Base-by-base conservation (phyloP, 306 rosid genomes). In the Dicorynia guianensis region DNA sequence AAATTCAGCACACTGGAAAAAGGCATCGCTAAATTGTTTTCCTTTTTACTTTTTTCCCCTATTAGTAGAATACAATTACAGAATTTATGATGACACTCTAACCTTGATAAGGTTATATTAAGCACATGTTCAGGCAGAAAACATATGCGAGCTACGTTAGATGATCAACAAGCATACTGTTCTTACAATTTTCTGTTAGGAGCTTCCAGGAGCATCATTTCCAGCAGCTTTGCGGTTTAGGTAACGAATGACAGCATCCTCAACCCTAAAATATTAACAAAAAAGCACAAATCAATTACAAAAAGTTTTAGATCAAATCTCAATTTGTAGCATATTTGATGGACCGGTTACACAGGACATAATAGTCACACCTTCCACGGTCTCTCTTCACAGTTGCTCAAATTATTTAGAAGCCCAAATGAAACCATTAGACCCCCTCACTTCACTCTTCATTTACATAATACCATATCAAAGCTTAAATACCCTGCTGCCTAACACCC, bases 161-260 rank as follows among this genome's bases (percentile, higher is more conserved):
- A 46, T 58, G 53, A 63, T 65, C 40, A 69, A 74, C 75, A 55
- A 17, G 18, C 61, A 69, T 34, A 65, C 76, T 71, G 71, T 66
- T 76, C 66, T 53, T 67, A 76, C 69, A 77, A 19, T 52, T 46
- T 19, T 66, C 63, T 25, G 30, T 90, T 86, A 87, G 49, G 81
- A 72, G 85, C 88, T 80, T 75, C 91, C 89, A 15, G 90, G 90
- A 80, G 86, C 89, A 79, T 90, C 97, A 60, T 65, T 83, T 75
- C 84, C 89, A 63, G 87, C 94, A 73, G 92, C 81, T 76, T 90
- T 95, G 54, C 98, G 91, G 85, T 85, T 92, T 82, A 95, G 83
- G 82, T 95, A 92, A 60, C 96, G 97, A 85, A 88, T 72, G 11
- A 92, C 92, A 65, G 98, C 99, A 77, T 95, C 97, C 69, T 95